These are phyloP conservation scores for Kwoniella shandongensis DNA, from an alignment of 768 basidiomycete species.

Conservation along the genomic window DNA sequence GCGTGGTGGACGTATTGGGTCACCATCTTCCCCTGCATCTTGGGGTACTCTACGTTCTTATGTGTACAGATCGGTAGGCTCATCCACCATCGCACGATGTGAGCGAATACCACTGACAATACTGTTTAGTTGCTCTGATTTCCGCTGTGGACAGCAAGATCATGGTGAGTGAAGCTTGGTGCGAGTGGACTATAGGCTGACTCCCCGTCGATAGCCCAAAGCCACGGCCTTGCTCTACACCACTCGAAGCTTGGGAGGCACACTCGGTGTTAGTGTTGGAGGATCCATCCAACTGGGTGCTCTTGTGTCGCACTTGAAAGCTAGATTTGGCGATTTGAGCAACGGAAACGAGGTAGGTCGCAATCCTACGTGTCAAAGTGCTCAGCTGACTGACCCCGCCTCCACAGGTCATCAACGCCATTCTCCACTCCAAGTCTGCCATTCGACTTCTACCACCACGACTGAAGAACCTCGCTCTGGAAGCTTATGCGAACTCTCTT, in stretches of 20 bases:
- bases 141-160: slow-evolving; percentile 43
- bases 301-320: slow-evolving; percentile 28
- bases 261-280: slow-evolving; percentile 46
- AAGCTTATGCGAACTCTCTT: slow-evolving; percentile 42
- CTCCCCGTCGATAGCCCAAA: slow-evolving; percentile 38
- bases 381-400: neutral
- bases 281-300: slow-evolving; percentile 47
- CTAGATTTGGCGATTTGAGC: slow-evolving; percentile 11
- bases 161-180: slow-evolving; percentile 36
- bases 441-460: slow-evolving; percentile 33
- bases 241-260: slow-evolving; percentile 47
- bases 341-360: slow-evolving; percentile 35
- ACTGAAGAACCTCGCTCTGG: slow-evolving; percentile 27
- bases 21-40: slow-evolving; percentile 40
- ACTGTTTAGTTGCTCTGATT: slow-evolving; percentile 43
- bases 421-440: slow-evolving; percentile 50
- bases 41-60: slow-evolving; percentile 51
- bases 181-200: neutral
- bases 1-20: slow-evolving; percentile 40
- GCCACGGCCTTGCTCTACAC: slow-evolving; percentile 52
- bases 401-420: slow-evolving; percentile 34
- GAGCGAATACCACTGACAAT: slow-evolving; percentile 1
- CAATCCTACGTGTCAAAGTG: neutral
- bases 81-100: neutral
- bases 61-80: slow-evolving; percentile 46